Base-by-base conservation (phyloP, 2,329 filamentous ascomycete genomes). In the Torrubiella hemipterigena region DNA sequence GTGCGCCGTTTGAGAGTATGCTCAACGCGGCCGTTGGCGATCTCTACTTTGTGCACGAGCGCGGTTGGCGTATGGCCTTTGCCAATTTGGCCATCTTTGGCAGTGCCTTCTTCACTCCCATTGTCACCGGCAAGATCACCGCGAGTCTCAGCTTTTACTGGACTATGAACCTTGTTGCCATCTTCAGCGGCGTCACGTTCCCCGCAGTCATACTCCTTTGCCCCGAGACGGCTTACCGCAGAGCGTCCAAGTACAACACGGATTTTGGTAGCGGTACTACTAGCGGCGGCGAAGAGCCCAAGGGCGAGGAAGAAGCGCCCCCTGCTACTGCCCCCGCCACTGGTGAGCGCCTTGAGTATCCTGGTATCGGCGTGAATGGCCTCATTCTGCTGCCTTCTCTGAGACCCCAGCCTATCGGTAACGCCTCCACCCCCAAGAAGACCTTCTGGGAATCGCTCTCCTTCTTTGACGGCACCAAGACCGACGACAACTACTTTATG, bases 11-110 rank as follows among this genome's bases (percentile, higher is more conserved):
- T 42, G 89, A 96, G 56, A 82, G 83, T 2, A 61, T 95, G 16
- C 79, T 95, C 35, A 94, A 93, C 54, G 84, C 84, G 1, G 79
- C 76, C 29, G 82, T 95, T 6, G 89, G 86, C 24, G 89, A 96
- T 52, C 52, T 96, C 31, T 95, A 89, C 56, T 91, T 78, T 53
- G 85, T 95, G 17, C 89, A 81, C 64, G 66, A 84, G 63, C 70
- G 83, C 31, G 86, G 87, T 19, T 73, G 80, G 43, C 73, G 87
- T 34, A 95, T 95, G 89, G 89, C 89, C 1, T 65, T 93, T 33
- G 63, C 71, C 32, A 69, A 75, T 51, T 43, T 77, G 46, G 54
- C 70, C 35, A 55, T 77, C 42, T 67, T 78, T 56, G 57, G 66
- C 37, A 65, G 68, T 27, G 59, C 65, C 33, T 71, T 74, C 46